Base-by-base conservation (phyloP, 225 moss, liverwort and hornwort genomes). In the Ulota crispa region DNA sequence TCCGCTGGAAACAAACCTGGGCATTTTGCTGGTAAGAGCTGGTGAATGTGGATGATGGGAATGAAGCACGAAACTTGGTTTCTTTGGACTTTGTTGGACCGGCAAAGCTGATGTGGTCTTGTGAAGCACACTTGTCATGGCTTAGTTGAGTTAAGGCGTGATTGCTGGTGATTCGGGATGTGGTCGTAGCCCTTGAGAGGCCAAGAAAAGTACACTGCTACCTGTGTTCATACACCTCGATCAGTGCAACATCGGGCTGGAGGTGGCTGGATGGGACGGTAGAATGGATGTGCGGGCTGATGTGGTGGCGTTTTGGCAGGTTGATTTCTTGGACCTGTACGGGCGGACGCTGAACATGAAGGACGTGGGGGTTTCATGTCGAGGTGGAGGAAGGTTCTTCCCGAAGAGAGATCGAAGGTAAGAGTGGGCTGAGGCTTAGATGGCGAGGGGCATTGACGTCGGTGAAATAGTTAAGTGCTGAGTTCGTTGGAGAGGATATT, bases 281-380 rank as follows among this genome's bases (percentile, higher is more conserved):
- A 64, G 39, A 14, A 42, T 39, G 67, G 45, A 56, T 45, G 56
- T 73, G 56, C 3, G 34, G 63, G 39, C 54, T 84, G 84, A 88
- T 73, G 28, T 54, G 60, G 55, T 68, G 34, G 56, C 71, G 64
- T 53, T 39, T 27, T 71, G 72, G 65, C 93, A 99, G 99, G 94
- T 96, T 63, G 99, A 99, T 73, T 99, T 99, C 82, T 90, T 99
- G 83, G 94, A 99, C 64, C 88, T 99, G 69, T 99, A 94, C 81
- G 99, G 99, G 73, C 93, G 94, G 78, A 86, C 88, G 66, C 89
- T 99, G 60, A 95, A 95, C 73, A 91, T 93, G 84, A 94, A 83
- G 68, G 98, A 99, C 80, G 95, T 99, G 36, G 98, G 98, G 47
- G 90, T 99, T 68, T 99, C 98, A 56, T 99, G 98, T 76, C 89